Evolutionary conservation across 2,329 filamentous ascomycete genomes (phyloP).

Genomic region (Acephala macrosclerotiorum): DNA sequence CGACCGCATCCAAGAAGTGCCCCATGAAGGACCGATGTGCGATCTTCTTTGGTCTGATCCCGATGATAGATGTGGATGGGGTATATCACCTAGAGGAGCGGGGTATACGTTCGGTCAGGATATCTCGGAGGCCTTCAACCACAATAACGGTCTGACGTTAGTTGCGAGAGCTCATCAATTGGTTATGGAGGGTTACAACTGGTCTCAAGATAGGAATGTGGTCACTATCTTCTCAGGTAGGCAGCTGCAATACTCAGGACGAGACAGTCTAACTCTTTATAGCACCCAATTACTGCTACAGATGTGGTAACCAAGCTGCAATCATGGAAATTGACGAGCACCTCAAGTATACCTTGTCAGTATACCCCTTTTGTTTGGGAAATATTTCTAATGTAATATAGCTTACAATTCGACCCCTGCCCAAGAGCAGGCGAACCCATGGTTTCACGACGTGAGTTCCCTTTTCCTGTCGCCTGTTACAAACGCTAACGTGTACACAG

Average conservation of each 20-base stretch:
- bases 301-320: constrained; percentile 98
- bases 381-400: constrained; percentile 51
- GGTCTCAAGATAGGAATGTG: constrained; percentile 97
- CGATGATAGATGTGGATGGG: constrained; percentile 95
- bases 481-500: constrained; percentile 46
- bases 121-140: constrained; percentile 98
- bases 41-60: constrained; percentile 98
- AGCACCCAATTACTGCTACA: constrained; percentile 96
- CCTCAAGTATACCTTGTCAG: constrained; percentile 99
- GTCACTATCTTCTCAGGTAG: constrained; percentile 97
- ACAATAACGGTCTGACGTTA: constrained; percentile 96
- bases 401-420: constrained; percentile 99
- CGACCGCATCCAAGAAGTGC: constrained; percentile 97
- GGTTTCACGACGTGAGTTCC: constrained; percentile 85
- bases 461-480: neutral
- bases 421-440: constrained; percentile 97
- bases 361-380: constrained; percentile 38
- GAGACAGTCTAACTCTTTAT: constrained; percentile 40
- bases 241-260: constrained; percentile 34
- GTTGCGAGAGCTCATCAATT: constrained; percentile 97
- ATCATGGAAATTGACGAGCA: constrained; percentile 99
- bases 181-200: constrained; percentile 99
- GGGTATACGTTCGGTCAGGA: constrained; percentile 97
- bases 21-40: constrained; percentile 98
- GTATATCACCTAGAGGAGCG: constrained; percentile 91